These are phyloP conservation scores for Sugiyamaella boreocaroliniensis DNA, from an alignment of 805 yeast genomes.

Conservation along the genomic window DNA sequence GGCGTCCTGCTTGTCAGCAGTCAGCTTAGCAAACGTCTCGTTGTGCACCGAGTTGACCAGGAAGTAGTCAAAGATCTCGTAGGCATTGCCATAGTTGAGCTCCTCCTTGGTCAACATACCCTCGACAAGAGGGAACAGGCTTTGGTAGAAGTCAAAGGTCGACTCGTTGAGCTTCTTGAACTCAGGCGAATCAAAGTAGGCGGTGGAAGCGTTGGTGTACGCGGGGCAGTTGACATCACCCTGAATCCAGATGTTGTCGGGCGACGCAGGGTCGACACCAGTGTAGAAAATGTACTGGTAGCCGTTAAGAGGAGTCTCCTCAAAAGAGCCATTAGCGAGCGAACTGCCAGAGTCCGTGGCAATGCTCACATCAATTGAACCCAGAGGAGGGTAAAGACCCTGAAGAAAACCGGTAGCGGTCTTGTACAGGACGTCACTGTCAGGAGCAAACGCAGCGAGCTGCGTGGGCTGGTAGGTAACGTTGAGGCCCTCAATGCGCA, in stretches of 20 bases:
- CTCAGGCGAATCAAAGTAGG: constrained; percentile 27
- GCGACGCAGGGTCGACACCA: constrained; percentile 33
- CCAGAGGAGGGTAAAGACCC: constrained; percentile 42
- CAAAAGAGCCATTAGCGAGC: constrained; percentile 38
- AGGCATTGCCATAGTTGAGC: constrained; percentile 37
- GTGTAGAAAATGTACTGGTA: constrained; percentile 42
- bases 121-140: constrained; percentile 26
- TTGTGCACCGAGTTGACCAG: constrained; percentile 39
- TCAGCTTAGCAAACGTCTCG: constrained; percentile 32
- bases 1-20: constrained; percentile 22
- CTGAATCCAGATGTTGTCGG: constrained; percentile 36
- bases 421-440: constrained; percentile 34
- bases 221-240: constrained; percentile 41
- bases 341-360: constrained; percentile 19
- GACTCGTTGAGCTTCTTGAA: constrained; percentile 33
- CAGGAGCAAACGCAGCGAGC: constrained; percentile 34
- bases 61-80: constrained; percentile 38
- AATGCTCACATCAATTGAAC: constrained; percentile 23
- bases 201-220: constrained; percentile 31
- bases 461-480: constrained; percentile 34
- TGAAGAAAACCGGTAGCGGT: constrained; percentile 42
- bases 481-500: constrained; percentile 21
- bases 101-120: constrained; percentile 24
- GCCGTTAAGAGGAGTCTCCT: constrained; percentile 37
- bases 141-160: constrained; percentile 35